Conservation (phyloP, 768 basidiomycete genomes). For the Boletus reticulatus region DNA sequence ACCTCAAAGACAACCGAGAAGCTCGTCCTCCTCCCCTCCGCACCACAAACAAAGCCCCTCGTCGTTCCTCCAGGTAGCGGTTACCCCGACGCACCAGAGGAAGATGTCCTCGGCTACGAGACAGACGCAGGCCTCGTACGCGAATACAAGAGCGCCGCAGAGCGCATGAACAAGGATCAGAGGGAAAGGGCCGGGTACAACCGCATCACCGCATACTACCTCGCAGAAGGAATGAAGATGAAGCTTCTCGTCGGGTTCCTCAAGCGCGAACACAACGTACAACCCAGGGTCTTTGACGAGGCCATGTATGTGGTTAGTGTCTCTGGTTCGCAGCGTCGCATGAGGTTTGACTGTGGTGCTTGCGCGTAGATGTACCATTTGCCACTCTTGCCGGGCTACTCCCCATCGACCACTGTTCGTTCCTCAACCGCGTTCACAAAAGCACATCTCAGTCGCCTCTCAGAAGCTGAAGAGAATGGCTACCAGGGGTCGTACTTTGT, state of each 20-base stretch:
- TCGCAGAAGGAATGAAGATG: constrained; percentile 83
- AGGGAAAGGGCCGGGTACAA: constrained; percentile 77
- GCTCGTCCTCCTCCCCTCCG: constrained; percentile 86
- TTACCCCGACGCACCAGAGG: constrained; percentile 33
- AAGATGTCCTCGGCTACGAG: constrained; percentile 58
- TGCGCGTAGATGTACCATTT: constrained; percentile 78
- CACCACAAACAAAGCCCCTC: constrained; percentile 80
- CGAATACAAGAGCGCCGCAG: constrained; percentile 82
- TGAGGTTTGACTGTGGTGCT: not conserved
- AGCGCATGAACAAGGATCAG: constrained; percentile 87
- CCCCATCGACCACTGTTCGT: constrained; percentile 79
- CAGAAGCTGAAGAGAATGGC: constrained; percentile 87
- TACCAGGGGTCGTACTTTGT: constrained; percentile 86
- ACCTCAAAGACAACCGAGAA: constrained; percentile 91
- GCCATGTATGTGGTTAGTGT: constrained; percentile 83
- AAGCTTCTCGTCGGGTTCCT: constrained; percentile 81
- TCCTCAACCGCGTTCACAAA: constrained; percentile 67
- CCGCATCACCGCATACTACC: constrained; percentile 85
- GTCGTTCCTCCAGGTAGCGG: constrained; percentile 17
- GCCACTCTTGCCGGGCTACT: constrained; percentile 89
- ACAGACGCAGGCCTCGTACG: constrained; percentile 58
- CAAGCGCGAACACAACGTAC: constrained; percentile 92
- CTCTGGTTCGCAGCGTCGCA: not conserved
- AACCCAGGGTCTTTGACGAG: constrained; percentile 86
- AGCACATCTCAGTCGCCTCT: constrained; percentile 64